Base-by-base conservation (phyloP, 2,329 filamentous ascomycete genomes). In the Epichloe scottii region DNA sequence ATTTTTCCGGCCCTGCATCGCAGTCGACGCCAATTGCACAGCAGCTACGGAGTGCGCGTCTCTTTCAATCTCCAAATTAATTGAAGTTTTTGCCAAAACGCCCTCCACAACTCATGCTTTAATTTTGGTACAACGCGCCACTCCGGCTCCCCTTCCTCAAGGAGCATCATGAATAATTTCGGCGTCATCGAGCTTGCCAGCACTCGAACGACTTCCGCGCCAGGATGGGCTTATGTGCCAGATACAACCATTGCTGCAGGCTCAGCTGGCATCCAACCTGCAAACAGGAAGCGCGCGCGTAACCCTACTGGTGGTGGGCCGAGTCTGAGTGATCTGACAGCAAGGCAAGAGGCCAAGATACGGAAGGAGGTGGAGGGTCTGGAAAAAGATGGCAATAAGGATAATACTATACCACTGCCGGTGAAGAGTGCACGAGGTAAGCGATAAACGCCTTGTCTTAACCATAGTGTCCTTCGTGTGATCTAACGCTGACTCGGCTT, bases 181-280 rank as follows among this genome's bases (percentile, higher is more conserved):
- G 85, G 87, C 60, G 88, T 97, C 60, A 83, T 94, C 68, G 85
- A 95, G 59, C 73, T 96, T 52, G 86, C 88, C 37, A 82, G 80
- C 62, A 73, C 81, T 30, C 81, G 81, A 54, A 82, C 81, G 15
- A 79, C 80, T 43, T 73, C 78, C 43, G 86, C 88, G 1, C 89
- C 91, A 1, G 91, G 91, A 61, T 97, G 89, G 85, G 89, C 89
- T 12, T 95, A 95, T 65, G 87, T 96, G 1, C 83, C 89, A 33
- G 88, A 95, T 63, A 82, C 78, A 63, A 77, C 66, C 41, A 75
- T 78, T 51, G 75, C 79, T 51, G 75, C 53, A 3, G 52, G 78
- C 12, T 74, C 79, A 10, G 75, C 77, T 49, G 74, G 74, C 53
- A 68, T 72, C 56, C 68, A 66, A 54, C 74, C 71, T 53, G 68